Evolutionary conservation across 2,329 filamentous ascomycete genomes (phyloP).

Genomic region (Colletotrichum nymphaeae): DNA sequence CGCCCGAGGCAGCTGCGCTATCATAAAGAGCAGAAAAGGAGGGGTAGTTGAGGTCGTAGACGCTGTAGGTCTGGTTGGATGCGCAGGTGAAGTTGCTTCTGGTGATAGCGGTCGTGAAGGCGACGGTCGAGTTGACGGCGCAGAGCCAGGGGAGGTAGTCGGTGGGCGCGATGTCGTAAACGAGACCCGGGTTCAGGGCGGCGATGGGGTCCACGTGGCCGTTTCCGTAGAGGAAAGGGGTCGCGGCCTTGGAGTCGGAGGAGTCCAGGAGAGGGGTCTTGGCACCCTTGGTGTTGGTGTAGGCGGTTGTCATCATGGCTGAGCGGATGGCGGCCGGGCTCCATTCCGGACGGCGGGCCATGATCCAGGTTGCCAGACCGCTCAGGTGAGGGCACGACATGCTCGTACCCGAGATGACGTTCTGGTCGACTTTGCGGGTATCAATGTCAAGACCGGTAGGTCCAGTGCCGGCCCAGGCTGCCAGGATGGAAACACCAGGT

Average conservation of each 20-base stretch:
- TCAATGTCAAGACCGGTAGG: slow-evolving; percentile 9
- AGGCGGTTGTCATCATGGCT: slow-evolving; percentile 32
- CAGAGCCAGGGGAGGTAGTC: slow-evolving; percentile 41
- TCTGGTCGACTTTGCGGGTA: slow-evolving; percentile 15
- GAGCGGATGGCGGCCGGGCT: slow-evolving; percentile 27
- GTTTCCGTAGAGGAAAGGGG: slow-evolving; percentile 27
- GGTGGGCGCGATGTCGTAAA: slow-evolving; percentile 37
- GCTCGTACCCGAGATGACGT: slow-evolving; percentile 34
- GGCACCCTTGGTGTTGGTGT: slow-evolving; percentile 7
- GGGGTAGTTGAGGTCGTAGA: slow-evolving; percentile 34
- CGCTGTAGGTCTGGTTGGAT: slow-evolving; percentile 6
- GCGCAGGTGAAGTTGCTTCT: slow-evolving; percentile 25
- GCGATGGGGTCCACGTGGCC: slow-evolving; percentile 38
- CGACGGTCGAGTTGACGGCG: slow-evolving; percentile 37
- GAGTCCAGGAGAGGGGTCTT: slow-evolving; percentile 1
- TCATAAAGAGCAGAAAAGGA: slow-evolving; percentile 30
- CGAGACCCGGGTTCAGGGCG: slow-evolving; percentile 38
- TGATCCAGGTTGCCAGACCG: slow-evolving; percentile 30
- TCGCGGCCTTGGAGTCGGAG: not conserved
- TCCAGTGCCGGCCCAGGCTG: slow-evolving; percentile 21
- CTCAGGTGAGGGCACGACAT: slow-evolving; percentile 37
- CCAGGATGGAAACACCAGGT: slow-evolving; percentile 30
- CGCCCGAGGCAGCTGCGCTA: not conserved
- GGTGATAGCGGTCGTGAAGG: slow-evolving; percentile 14
- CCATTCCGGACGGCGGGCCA: slow-evolving; percentile 32